These are phyloP conservation scores for Cucumis melo DNA, from an alignment of 306 rosid species.

Conservation along the genomic window DNA sequence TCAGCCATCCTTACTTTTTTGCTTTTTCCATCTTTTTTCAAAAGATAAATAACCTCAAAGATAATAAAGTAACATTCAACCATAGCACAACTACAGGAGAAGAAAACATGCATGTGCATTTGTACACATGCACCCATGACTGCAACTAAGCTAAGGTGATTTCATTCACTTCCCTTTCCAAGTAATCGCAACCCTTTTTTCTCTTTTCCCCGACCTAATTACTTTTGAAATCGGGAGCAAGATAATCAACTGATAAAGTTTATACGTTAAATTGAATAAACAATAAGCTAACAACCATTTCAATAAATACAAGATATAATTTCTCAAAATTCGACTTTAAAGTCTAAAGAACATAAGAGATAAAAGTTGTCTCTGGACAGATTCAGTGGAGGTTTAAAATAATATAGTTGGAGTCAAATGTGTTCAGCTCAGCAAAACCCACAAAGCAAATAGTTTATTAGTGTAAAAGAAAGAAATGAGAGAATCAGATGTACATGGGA, in stretches of 20 bases:
- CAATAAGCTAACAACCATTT: neutral
- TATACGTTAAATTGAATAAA: neutral
- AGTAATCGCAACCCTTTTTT: neutral
- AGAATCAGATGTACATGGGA: neutral
- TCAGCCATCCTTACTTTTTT: constrained; percentile 1
- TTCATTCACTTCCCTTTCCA: constrained; percentile 6
- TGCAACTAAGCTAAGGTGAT: neutral
- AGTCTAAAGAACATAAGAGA: neutral
- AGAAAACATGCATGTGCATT: constrained; percentile 7
- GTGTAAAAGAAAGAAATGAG: neutral
- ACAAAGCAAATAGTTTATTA: constrained; percentile 6
- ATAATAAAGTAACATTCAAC: constrained; percentile 1
- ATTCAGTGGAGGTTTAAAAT: constrained; percentile 8
- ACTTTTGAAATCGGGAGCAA: neutral
- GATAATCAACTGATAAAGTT: neutral
- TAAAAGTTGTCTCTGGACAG: constrained; percentile 18
- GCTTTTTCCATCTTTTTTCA: neutral
- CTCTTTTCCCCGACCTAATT: neutral
- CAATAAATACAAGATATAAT: neutral
- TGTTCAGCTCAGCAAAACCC: constrained; percentile 28
- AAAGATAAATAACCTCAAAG: constrained; percentile 2
- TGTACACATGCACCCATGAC: constrained; percentile 10
- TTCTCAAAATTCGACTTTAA: neutral
- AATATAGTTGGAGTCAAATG: constrained; percentile 3
- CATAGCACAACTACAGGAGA: neutral